Percentiles rank a stretch among this genome's conserved stretches.
These are phyloP conservation scores for Globisporangium echinulatum DNA, from an alignment of 352 stramenopile genomes.

Conservation along the genomic window DNA sequence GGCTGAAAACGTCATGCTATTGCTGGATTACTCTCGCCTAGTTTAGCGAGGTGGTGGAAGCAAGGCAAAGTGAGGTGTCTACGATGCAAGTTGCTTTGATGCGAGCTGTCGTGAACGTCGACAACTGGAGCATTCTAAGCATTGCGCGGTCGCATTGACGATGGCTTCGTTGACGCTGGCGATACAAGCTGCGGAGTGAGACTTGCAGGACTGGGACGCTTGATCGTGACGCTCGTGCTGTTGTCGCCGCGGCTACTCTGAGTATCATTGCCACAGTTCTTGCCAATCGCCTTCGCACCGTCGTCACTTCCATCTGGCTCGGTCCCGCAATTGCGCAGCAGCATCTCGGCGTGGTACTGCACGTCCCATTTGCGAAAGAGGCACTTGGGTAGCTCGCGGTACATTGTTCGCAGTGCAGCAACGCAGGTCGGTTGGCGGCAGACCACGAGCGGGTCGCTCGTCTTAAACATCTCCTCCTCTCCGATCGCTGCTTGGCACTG, in stretches of 20 bases:
- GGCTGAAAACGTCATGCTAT: not conserved
- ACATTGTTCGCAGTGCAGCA: constrained; percentile 43
- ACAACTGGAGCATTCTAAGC: too few species aligned
- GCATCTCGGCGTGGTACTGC: constrained; percentile 28
- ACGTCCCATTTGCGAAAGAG: constrained; percentile 46
- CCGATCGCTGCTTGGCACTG: constrained; percentile 38
- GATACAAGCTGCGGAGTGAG: too few species aligned
- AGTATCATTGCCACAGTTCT: too few species aligned
- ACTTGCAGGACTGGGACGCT: too few species aligned
- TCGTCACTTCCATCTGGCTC: constrained; percentile 9
- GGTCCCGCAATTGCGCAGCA: constrained; percentile 47
- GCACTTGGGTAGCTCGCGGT: constrained; percentile 48
- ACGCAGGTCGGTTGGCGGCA: constrained; percentile 34
- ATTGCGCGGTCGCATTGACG: too few species aligned
- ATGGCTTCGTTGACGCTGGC: too few species aligned
- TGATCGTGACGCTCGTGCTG: not conserved
- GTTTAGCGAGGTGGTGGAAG: not conserved
- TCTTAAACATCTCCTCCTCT: constrained; percentile 44
- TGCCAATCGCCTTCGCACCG: not conserved
- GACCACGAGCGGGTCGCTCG: constrained; percentile 23
- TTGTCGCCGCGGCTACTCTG: not conserved
- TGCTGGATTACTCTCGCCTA: not conserved
- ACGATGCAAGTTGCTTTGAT: too few species aligned
- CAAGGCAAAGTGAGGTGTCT: too few species aligned
- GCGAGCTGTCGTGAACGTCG: too few species aligned